Evolutionary conservation across 2,329 filamentous ascomycete species (phyloP).

Genomic region (Sporothrix humicola): DNA sequence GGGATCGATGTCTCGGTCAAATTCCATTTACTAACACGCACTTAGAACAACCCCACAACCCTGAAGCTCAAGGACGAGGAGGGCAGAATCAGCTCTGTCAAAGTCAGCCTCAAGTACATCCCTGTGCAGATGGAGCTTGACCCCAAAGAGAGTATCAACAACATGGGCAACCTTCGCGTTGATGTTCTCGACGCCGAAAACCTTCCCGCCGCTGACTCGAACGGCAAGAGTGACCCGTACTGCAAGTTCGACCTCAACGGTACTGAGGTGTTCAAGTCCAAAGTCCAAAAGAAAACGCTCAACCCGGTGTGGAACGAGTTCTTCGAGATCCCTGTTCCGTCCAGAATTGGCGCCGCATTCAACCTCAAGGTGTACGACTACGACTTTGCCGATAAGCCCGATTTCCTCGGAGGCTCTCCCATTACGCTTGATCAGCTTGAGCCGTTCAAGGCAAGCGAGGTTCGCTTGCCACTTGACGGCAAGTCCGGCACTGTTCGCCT

Average conservation of each 20-base stretch:
- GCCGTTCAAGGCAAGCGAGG: conserved; percentile 81
- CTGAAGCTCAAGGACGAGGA: conserved; percentile 80
- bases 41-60: conserved; percentile 83
- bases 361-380: conserved; percentile 87
- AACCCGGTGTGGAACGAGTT: conserved; percentile 95
- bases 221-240: conserved; percentile 96
- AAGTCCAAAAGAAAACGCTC: conserved; percentile 94
- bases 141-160: conserved; percentile 96
- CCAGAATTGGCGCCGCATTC: conserved; percentile 84
- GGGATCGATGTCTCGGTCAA: too few relatives aligned
- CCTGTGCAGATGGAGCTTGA: conserved; percentile 94
- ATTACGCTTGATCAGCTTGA: conserved; percentile 82
- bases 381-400: conserved; percentile 94
- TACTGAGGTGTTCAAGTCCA: conserved; percentile 91
- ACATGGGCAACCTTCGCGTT: conserved; percentile 94
- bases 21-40: conserved; percentile 10
- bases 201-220: conserved; percentile 91
- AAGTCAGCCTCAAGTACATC: conserved; percentile 91
- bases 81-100: conserved; percentile 77
- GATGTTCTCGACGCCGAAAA: conserved; percentile 86
- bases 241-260: conserved; percentile 93
- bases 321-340: conserved; percentile 83
- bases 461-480: conserved; percentile 78
- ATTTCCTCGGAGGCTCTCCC: conserved; percentile 77
- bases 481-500: conserved; percentile 85